Evolutionary conservation across 768 basidiomycete genomes (phyloP).

Genomic region (Boletus sp.): DNA sequence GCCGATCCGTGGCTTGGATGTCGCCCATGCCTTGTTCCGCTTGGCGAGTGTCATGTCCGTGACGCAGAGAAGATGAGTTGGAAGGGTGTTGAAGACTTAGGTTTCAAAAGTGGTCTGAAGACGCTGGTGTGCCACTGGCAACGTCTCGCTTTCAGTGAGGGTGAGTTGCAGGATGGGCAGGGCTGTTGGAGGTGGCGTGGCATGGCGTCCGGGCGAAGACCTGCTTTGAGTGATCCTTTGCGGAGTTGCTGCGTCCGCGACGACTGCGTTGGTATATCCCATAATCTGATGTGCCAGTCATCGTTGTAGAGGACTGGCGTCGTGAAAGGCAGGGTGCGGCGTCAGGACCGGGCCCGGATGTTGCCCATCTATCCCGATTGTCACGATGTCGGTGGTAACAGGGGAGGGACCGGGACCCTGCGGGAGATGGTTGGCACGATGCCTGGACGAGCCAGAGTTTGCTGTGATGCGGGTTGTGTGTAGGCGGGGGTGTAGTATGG

Average conservation of each 20-base stretch:
- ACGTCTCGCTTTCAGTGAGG: constrained; percentile 19
- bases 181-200: constrained; percentile 13
- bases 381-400: constrained; percentile 22
- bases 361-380: constrained; percentile 19
- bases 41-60: constrained; percentile 21
- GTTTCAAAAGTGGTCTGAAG: constrained; percentile 23
- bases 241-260: constrained; percentile 19
- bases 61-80: constrained; percentile 24
- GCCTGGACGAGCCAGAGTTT: constrained; percentile 10
- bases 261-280: constrained; percentile 13
- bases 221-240: constrained; percentile 14
- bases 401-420: not conserved
- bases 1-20: constrained; percentile 19
- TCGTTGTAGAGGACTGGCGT: constrained; percentile 19
- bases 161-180: constrained; percentile 17
- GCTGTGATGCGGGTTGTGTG: constrained; percentile 4
- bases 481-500: constrained; percentile 11
- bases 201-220: constrained; percentile 24
- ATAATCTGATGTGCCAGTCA: constrained; percentile 19
- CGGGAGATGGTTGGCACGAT: constrained; percentile 10
- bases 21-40: constrained; percentile 18
- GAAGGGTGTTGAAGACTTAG: constrained; percentile 26
- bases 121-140: constrained; percentile 22
- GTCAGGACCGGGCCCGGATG: constrained; percentile 15
- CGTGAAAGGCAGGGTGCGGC: constrained; percentile 8